Evolutionary conservation across 2,329 filamentous ascomycete genomes (phyloP), one percentile per base, ranked within the genome.

Genomic region (Diatrype stigma): DNA sequence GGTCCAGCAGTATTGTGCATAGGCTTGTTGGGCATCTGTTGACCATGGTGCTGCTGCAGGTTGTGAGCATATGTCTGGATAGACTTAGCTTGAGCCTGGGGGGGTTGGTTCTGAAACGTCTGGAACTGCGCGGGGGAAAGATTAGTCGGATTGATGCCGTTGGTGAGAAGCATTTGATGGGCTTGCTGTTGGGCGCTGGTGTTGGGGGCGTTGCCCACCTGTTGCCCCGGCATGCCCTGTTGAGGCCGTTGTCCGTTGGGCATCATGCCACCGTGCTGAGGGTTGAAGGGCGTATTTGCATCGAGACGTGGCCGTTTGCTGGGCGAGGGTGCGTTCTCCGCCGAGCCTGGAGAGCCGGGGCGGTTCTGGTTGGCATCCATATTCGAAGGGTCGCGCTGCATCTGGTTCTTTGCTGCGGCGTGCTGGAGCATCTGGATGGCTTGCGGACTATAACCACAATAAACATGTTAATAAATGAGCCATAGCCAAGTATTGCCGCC

Each of bases 311-410:
- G 89, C 63, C 92, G 83, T 75, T 97, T 97, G 56, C 89, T 93
- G 2, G 93, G 93, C 30, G 93, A 97, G 4, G 91, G 90, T 23
- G 90, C 91, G 63, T 94, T 94, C 48, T 96, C 92, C 49, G 85
- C 86, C 35, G 87, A 86, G 47, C 85, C 84, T 7, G 93, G 93
- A 32, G 93, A 96, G 51, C 86, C 85, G 26, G 90, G 86, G 53
- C 91, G 84, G 56, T 86, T 85, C 53, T 87, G 88, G 70, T 87
- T 90, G 69, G 87, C 87, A 62, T 96, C 90, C 81, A 94, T 90
- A 56, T 87, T 85, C 16, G 90, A 93, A 49, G 89, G 88, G 63
- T 96, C 90, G 53, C 90, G 81, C 67, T 93, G 89, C 89, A 96
- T 95, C 67, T 89, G 85, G 51, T 85, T 85, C 63, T 88, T 44